Conservation (phyloP, 495 filamentous ascomycete genomes). For the Lichenothelia convexa region DNA sequence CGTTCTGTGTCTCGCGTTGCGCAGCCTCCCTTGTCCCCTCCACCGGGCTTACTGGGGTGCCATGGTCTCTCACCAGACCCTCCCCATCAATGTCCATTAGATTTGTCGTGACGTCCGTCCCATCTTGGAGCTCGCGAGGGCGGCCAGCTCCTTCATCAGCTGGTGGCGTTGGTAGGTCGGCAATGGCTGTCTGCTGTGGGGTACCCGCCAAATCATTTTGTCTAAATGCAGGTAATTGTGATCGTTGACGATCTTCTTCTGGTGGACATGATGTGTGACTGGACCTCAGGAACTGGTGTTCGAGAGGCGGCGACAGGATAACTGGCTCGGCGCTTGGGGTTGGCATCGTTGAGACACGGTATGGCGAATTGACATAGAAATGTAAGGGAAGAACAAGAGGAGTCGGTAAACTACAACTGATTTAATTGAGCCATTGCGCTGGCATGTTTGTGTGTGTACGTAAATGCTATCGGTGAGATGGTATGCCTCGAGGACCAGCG, state of each 20-base stretch:
- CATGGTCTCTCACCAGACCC: conserved; percentile 14
- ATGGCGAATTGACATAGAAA: too few species aligned
- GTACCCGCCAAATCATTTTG: background rate
- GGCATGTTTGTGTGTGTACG: too few species aligned
- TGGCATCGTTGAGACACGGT: too few species aligned
- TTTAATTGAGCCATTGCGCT: too few species aligned
- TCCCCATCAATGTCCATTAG: conserved; percentile 12
- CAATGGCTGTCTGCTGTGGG: too few species aligned
- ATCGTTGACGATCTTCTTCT: conserved; percentile 21
- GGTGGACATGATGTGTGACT: conserved; percentile 40
- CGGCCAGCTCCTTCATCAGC: conserved; percentile 5
- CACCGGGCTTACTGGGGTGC: conserved; percentile 15
- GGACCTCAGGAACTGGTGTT: conserved; percentile 29
- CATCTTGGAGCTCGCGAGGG: conserved; percentile 2
- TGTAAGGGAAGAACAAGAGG: too few species aligned
- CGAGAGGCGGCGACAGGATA: conserved; percentile 24
- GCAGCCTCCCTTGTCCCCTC: conserved; percentile 12
- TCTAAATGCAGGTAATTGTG: conserved; percentile 2
- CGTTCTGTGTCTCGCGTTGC: too few species aligned
- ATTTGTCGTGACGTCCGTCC: conserved; percentile 5
- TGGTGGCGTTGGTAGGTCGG: too few species aligned
- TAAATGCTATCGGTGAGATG: too few species aligned
- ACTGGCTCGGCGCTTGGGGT: conserved; percentile 35
- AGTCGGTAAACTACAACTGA: too few species aligned
- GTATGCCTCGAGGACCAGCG: too few species aligned